Evolutionary conservation across 495 filamentous ascomycete species (phyloP), one percentile per base, ranked within the genome.

Genomic region (Podospora conica): DNA sequence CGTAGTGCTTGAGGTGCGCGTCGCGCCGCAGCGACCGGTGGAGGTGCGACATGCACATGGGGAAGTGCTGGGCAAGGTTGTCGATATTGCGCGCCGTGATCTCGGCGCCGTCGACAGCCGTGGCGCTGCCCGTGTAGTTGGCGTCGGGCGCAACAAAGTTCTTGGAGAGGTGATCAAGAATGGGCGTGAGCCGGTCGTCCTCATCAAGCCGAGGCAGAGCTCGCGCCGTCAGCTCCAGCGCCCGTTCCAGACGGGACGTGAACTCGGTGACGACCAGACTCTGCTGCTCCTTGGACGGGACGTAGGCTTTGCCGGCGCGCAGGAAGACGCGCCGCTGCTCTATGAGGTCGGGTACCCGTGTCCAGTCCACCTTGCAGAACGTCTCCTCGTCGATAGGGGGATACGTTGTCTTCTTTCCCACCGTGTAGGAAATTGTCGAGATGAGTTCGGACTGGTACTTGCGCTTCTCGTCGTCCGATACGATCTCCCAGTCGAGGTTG

Each of bases 291-390:
- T 87, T 84, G 22, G 87, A 86, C 18, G 95, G 95, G 20, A 99
- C 95, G 75, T 93, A 99, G 1, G 96, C 96, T 73, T 91, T 92
- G 0, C 96, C 96, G 25, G 75, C 86, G 67, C 82, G 89, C 63
- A 99, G 58, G 58, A 93, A 88, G 3, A 96, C 91, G 29, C 83
- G 81, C 31, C 96, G 84, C 55, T 79, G 70, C 77, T 97, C 93
- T 4, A 99, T 87, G 53, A 99, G 78, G 69, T 98, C 96, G 0
- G 93, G 91, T 15, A 98, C 96, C 9, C 86, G 85, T 76, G 91
- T 90, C 91, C 94, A 99, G 72, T 96, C 92, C 5, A 97, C 91
- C 75, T 96, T 98, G 79, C 91, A 96, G 88, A 92, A 99, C 7
- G 80, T 84, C 70, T 84, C 85, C 65, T 92, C 90, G 29, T 94